Percentiles rank a stretch among this genome's conserved stretches.
Conservation (phyloP, 106 monocot genomes). For the Dendrobium officinale region DNA sequence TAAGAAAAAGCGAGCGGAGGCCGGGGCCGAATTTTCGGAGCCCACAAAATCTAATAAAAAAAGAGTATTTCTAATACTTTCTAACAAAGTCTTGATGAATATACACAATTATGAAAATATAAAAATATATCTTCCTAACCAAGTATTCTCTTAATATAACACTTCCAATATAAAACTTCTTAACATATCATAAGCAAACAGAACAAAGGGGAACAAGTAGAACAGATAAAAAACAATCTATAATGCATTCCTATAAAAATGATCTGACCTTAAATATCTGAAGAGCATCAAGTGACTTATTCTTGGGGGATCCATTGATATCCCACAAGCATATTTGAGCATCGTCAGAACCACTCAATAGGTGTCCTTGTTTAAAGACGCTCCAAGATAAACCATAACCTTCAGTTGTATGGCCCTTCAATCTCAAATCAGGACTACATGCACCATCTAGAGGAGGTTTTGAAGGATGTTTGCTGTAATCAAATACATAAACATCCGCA, state of each 20-base stretch:
- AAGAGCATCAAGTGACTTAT: constrained; percentile 82
- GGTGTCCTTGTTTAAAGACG: constrained; percentile 77
- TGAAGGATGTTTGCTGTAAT: constrained; percentile 97
- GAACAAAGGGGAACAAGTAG: neutral
- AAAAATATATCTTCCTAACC: neutral
- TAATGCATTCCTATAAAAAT: constrained; percentile 6
- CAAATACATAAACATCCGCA: constrained; percentile 96
- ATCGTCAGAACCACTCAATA: constrained; percentile 98
- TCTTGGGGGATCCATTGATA: constrained; percentile 76
- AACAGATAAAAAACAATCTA: neutral
- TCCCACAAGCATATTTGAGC: constrained; percentile 99
- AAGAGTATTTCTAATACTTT: no score
- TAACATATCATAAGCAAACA: neutral
- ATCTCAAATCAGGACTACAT: constrained; percentile 87
- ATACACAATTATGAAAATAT: neutral
- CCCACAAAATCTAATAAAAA: no score
- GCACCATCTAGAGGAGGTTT: constrained; percentile 89
- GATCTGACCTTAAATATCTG: constrained; percentile 86
- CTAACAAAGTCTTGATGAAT: no score
- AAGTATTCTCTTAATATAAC: neutral
- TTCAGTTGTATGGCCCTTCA: constrained; percentile 89
- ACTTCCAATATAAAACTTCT: neutral
- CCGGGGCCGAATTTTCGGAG: no score
- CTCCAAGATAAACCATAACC: constrained; percentile 99
- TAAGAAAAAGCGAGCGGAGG: no score